These are phyloP conservation scores for Cordyceps tenuipes DNA, from an alignment of 2,329 filamentous ascomycete species.

Conservation along the genomic window DNA sequence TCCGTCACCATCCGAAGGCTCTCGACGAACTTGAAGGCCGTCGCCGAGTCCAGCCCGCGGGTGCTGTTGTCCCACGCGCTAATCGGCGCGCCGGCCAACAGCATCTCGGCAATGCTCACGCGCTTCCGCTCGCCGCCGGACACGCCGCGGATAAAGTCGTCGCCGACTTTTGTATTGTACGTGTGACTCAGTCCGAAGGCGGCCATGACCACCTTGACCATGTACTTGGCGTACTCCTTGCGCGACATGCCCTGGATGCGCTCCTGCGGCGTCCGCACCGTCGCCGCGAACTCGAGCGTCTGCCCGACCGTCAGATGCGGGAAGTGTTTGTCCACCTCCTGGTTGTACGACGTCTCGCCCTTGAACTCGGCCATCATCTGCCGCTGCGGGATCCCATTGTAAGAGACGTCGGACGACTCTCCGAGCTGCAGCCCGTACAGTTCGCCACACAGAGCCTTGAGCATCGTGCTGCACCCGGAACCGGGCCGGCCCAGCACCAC, in stretches of 20 bases:
- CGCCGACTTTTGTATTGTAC: slow-evolving; percentile 64
- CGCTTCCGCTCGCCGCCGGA: slow-evolving; percentile 68
- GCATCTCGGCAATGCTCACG: slow-evolving; percentile 73
- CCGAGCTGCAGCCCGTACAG: slow-evolving; percentile 48
- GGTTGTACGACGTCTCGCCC: slow-evolving; percentile 64
- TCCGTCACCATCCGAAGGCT: slow-evolving; percentile 58
- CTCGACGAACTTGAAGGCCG: slow-evolving; percentile 64
- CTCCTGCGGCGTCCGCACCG: slow-evolving; percentile 58
- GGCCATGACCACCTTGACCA: slow-evolving; percentile 60
- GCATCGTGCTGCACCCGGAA: slow-evolving; percentile 55
- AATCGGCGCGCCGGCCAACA: slow-evolving; percentile 52
- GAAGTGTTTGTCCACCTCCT: slow-evolving; percentile 69
- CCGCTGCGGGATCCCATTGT: slow-evolving; percentile 49
- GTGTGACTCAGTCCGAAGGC: slow-evolving; percentile 66
- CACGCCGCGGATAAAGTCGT: slow-evolving; percentile 64
- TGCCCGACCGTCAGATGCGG: slow-evolving; percentile 68
- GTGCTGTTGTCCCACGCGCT: slow-evolving; percentile 66
- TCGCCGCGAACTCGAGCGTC: slow-evolving; percentile 65
- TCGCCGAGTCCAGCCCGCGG: slow-evolving; percentile 63
- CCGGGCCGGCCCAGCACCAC: slow-evolving; percentile 61
- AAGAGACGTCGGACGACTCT: slow-evolving; percentile 45
- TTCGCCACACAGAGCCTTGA: slow-evolving; percentile 55
- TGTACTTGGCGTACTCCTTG: slow-evolving; percentile 50
- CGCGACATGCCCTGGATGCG: slow-evolving; percentile 55
- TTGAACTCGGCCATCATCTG: slow-evolving; percentile 52